Conservation (phyloP, 2,329 filamentous ascomycete species). For the Pyrenophora teres region DNA sequence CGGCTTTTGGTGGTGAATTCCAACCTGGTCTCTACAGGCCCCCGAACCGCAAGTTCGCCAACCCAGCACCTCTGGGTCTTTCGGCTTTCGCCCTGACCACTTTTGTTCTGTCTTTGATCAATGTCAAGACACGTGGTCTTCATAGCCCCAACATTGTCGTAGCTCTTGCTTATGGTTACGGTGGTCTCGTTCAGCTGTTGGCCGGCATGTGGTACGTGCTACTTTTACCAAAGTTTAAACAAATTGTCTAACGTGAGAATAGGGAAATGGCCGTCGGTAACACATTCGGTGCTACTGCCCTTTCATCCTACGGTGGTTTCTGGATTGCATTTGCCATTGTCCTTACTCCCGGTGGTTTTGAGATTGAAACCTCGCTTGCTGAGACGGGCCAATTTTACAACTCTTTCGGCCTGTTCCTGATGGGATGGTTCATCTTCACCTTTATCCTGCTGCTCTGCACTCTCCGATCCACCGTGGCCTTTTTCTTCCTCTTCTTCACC, state of each 20-base stretch:
- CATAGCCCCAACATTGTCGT: constrained; percentile 54
- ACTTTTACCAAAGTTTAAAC: background rate
- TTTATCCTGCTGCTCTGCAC: constrained; percentile 61
- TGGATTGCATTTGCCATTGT: constrained; percentile 66
- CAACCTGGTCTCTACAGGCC: constrained; percentile 56
- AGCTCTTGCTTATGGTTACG: constrained; percentile 56
- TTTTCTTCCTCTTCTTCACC: constrained; percentile 62
- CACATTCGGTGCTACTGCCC: constrained; percentile 66
- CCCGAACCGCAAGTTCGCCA: constrained; percentile 57
- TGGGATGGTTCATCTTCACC: constrained; percentile 65
- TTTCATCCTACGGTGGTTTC: constrained; percentile 66
- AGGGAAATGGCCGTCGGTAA: constrained; percentile 64
- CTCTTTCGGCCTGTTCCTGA: constrained; percentile 62
- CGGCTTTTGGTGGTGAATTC: constrained; percentile 58
- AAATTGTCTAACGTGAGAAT: constrained; percentile 5
- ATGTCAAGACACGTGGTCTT: constrained; percentile 52
- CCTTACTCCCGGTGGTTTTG: constrained; percentile 58
- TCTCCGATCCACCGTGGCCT: constrained; percentile 63
- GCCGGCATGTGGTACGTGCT: constrained; percentile 61
- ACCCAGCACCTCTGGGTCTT: constrained; percentile 64
- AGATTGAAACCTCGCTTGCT: constrained; percentile 47
- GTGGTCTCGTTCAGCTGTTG: constrained; percentile 57
- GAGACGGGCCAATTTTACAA: constrained; percentile 52
- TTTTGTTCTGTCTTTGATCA: constrained; percentile 61
- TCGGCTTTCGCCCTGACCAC: constrained; percentile 69